A percentile compares a stretch with the other conserved stretches of the same genome.
Conservation (phyloP, 2,329 filamentous ascomycete species). For the Claviceps quebecensis region DNA sequence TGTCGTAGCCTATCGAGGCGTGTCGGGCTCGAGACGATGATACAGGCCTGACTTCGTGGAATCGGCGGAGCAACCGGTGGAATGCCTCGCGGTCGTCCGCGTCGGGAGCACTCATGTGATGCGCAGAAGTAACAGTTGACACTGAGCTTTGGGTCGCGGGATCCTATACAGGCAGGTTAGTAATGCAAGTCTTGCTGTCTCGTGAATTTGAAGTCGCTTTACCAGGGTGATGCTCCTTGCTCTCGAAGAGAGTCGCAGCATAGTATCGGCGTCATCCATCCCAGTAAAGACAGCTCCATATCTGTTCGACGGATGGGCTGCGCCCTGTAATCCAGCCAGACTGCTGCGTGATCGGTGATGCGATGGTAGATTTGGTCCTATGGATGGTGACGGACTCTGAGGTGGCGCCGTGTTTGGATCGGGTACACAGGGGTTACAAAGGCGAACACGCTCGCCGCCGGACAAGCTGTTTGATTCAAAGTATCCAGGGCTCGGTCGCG, state of each 20-base stretch:
- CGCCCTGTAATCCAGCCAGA: conserved; percentile 19
- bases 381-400: conserved; percentile 24
- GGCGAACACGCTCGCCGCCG: conserved; percentile 43
- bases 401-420: conserved; percentile 47
- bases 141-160: conserved; percentile 9
- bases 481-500: conserved; percentile 23
- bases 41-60: conserved; percentile 2
- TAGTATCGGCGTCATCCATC: conserved; percentile 19
- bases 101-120: conserved; percentile 17
- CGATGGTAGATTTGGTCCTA: conserved; percentile 17
- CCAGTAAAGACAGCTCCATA: conserved; percentile 24
- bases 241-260: conserved; percentile 20
- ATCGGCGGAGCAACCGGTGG: conserved; percentile 17
- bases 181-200: neutral
- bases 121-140: conserved; percentile 13
- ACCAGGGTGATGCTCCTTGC: conserved; percentile 38
- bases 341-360: conserved; percentile 34
- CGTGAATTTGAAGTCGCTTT: neutral
- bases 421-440: conserved; percentile 49
- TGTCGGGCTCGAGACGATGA: conserved; percentile 15
- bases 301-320: conserved; percentile 15
- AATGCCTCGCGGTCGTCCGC: conserved; percentile 17
- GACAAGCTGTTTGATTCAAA: conserved; percentile 31
- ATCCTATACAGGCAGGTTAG: conserved; percentile 5
- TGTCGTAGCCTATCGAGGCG: conserved; percentile 12